Conservation (phyloP, 495 filamentous ascomycete species). For the Podospora pseudocomata region DNA sequence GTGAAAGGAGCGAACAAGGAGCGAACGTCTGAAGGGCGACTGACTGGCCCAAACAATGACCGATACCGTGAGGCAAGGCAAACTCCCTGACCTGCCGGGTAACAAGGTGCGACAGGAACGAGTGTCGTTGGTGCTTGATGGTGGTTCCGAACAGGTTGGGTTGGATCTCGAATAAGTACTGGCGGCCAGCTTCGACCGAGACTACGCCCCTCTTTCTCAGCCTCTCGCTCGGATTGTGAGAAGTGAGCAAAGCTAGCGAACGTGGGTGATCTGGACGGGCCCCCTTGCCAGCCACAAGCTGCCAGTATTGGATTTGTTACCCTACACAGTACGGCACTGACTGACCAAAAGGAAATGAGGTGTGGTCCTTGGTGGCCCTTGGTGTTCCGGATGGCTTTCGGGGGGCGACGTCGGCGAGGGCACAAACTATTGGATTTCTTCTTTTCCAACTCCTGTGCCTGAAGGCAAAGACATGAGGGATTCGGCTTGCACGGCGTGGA, state of each 20-base stretch:
- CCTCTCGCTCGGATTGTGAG: background rate
- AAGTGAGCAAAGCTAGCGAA: background rate
- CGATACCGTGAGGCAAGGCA: background rate
- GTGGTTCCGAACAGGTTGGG: background rate
- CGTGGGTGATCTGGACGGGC: background rate
- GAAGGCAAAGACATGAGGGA: background rate
- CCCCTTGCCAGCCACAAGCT: background rate
- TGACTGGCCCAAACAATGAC: background rate
- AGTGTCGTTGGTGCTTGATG: background rate
- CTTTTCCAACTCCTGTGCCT: background rate
- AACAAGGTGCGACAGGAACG: background rate
- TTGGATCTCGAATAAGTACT: background rate
- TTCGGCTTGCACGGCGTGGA: background rate
- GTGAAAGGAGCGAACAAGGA: background rate
- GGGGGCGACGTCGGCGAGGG: constrained; percentile 1
- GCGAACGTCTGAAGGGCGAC: background rate
- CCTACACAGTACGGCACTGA: too few species aligned
- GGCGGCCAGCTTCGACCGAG: background rate
- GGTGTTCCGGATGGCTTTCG: background rate
- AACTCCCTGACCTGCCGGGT: background rate
- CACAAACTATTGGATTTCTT: constrained; percentile 1
- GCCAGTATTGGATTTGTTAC: background rate
- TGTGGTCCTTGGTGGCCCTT: background rate
- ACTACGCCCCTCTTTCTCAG: background rate
- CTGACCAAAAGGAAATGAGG: background rate